Evolutionary conservation across 2,329 filamentous ascomycete species (phyloP).

Genomic region (Sporothrix sp.): DNA sequence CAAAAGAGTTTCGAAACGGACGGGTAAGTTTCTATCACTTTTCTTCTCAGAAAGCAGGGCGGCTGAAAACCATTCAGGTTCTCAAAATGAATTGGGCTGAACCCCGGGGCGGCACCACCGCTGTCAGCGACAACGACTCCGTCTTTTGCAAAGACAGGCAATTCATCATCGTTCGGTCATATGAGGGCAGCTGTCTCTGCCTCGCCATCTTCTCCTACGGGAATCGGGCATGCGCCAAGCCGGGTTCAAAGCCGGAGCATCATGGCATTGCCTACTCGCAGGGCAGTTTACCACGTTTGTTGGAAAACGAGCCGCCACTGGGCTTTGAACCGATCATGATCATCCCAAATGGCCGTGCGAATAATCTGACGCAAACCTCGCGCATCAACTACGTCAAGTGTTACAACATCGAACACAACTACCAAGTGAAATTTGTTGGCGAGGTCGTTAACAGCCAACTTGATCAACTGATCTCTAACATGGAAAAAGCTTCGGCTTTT

Average conservation of each 20-base stretch:
- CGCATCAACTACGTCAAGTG: slow-evolving; percentile 50
- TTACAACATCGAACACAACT: slow-evolving; percentile 47
- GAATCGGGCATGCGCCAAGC: slow-evolving; percentile 42
- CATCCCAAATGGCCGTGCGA: slow-evolving; percentile 34
- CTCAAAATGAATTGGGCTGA: slow-evolving; percentile 6
- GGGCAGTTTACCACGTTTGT: slow-evolving; percentile 23
- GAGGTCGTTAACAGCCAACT: no score
- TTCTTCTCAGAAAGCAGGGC: no score
- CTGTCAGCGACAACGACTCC: neutral
- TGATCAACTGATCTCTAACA: no score
- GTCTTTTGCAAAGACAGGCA: slow-evolving; percentile 24
- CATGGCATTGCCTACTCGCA: slow-evolving; percentile 43
- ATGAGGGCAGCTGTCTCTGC: no score
- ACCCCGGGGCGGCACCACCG: slow-evolving; percentile 17
- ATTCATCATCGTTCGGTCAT: slow-evolving; percentile 46
- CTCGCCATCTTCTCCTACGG: slow-evolving; percentile 51
- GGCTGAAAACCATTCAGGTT: no score
- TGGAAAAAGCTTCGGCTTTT: no score
- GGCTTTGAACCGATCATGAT: slow-evolving; percentile 40
- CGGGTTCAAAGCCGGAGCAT: slow-evolving; percentile 40
- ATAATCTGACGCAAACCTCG: slow-evolving; percentile 38
- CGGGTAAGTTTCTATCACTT: no score
- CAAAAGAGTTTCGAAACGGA: no score
- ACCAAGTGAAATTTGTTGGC: slow-evolving; percentile 49
- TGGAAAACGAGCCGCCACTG: slow-evolving; percentile 36